Base-by-base conservation (phyloP, 352 stramenopile species). In the Elongisporangium senticosum region DNA sequence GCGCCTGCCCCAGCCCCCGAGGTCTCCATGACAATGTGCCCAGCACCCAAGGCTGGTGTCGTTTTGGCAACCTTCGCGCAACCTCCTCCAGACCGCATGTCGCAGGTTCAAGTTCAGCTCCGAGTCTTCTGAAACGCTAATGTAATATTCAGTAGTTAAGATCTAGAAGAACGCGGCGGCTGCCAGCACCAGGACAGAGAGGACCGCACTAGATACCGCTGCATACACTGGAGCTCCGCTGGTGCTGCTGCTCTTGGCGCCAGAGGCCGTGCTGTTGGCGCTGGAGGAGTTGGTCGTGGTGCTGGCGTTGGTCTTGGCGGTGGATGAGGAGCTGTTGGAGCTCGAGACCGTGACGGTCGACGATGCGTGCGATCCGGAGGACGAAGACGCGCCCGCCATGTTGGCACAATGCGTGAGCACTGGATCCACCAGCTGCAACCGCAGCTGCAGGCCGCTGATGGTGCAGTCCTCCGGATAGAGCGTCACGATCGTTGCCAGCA, bases 1-100 rank as follows among this genome's bases (percentile, higher is more conserved):
- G 64, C 58, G 15, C 53, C 53, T 13, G 53, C 52, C 22, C 23
- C 64, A 13, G 58, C 60, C 48, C 4, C 28, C 28, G 28, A 39
- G 28, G 33, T 17, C 33, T 43, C 33, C 33, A 43, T 43, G 33
- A 43, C 33, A 17, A 17, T 43, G 33, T 26, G 23, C 23, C 23
- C 2, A 26, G 23, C 23, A 43, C 33, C 11, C 13, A 17, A 10
- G 5, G 10, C 7, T 43, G 33, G 1, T 17, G 33, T 17, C 33
- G 8, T 43, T 43, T 43, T 10, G 13, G 33, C 10, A 17, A 43
- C 33, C 33, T 43, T 43, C 33, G 33, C 13, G 33, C 33, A 43
- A 43, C 33, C 33, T 43, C 33, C 7, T 17, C 13, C 8, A 15
- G 7, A 5, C 33, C 13, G 33, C 33, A 43, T 43, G 33, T 43